Conservation (phyloP, 75 land plant genomes). For the Larix kaempferi region DNA sequence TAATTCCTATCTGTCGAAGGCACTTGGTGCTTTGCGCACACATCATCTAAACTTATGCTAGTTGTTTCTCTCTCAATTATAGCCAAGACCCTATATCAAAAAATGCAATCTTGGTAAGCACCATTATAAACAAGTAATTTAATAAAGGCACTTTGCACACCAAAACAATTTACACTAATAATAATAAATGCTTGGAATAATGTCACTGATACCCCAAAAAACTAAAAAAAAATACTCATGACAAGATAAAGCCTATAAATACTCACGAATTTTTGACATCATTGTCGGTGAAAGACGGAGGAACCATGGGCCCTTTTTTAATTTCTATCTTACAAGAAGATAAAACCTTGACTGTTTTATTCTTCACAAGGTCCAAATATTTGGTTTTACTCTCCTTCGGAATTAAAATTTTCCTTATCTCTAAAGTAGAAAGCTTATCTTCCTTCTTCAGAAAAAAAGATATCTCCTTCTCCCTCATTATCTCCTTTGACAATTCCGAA, state of each 20-base stretch:
- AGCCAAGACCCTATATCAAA: constrained; percentile 31
- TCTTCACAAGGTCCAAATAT: background rate
- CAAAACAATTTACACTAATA: too few relatives aligned
- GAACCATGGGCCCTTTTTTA: background rate
- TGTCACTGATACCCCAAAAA: too few relatives aligned
- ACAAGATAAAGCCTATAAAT: background rate
- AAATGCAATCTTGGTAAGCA: constrained; percentile 7
- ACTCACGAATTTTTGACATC: constrained; percentile 8
- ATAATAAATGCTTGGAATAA: too few relatives aligned
- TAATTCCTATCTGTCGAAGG: constrained; percentile 35
- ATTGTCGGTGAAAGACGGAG: background rate
- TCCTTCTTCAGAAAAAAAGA: background rate
- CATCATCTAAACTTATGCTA: constrained; percentile 30
- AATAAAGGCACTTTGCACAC: background rate
- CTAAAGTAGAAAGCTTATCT: background rate
- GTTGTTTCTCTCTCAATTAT: constrained; percentile 33
- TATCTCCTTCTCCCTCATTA: background rate
- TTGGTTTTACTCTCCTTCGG: constrained; percentile 1
- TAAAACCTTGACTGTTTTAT: background rate
- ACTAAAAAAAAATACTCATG: background rate
- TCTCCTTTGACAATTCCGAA: background rate
- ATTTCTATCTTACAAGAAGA: background rate
- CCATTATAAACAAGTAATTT: background rate
- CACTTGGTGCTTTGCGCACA: constrained; percentile 22
- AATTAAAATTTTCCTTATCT: background rate